A percentile compares a stretch with the other conserved stretches of the same genome.
Conservation (phyloP, 768 basidiomycete species). For the Trametes cubensis region DNA sequence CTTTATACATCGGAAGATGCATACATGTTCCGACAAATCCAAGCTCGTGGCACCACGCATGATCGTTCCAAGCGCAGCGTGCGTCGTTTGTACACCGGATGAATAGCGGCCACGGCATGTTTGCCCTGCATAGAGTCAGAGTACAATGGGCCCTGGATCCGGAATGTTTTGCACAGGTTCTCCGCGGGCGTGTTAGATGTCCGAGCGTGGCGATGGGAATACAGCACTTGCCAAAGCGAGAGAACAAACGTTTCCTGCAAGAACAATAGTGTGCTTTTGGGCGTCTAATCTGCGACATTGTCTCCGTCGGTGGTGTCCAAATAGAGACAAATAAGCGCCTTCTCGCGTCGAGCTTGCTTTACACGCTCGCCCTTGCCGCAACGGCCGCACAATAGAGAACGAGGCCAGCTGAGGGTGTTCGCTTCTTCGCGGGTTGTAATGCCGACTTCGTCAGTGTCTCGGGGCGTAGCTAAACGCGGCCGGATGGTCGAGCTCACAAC, state of each 20-base stretch:
- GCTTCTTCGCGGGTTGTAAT: no score
- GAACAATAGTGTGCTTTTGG: slow-evolving; percentile 8
- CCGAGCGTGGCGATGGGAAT: neutral
- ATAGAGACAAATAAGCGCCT: neutral
- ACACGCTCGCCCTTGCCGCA: neutral
- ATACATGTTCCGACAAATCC: neutral
- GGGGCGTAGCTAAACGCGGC: no score
- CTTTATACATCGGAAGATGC: slow-evolving; percentile 6
- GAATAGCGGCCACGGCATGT: neutral
- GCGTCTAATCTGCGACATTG: slow-evolving; percentile 9
- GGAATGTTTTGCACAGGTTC: no score
- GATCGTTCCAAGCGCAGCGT: neutral
- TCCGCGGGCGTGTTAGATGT: no score
- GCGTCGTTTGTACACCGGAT: neutral
- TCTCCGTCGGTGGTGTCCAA: neutral
- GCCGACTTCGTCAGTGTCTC: neutral
- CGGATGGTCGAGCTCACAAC: no score
- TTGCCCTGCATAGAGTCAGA: neutral
- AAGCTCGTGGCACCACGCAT: no score
- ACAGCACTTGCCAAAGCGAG: neutral
- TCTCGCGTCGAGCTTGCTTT: neutral
- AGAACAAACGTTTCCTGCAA: slow-evolving; percentile 12
- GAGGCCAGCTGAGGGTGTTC: no score
- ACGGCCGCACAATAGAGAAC: neutral
- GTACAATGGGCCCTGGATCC: slow-evolving; percentile 2